Base-by-base conservation (phyloP, 257 asterid genomes). In the Perilla frutescens region DNA sequence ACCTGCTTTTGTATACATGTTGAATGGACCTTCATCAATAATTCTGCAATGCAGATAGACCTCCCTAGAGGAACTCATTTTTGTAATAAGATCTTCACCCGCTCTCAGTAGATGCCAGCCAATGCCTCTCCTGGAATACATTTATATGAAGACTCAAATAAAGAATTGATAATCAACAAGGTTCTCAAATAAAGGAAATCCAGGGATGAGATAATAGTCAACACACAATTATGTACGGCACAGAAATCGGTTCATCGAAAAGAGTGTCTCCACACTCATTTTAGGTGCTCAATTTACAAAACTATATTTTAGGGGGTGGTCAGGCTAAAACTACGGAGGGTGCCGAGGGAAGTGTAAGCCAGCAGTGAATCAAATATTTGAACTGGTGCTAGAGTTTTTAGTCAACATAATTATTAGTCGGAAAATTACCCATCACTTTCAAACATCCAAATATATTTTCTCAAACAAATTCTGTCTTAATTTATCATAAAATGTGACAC, bases 51-150 rank as follows among this genome's bases (percentile, higher is more conserved):
- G 99, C 81, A 92, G 90, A 83, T 87, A 87, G 66, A 84, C 96
- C 70, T 87, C 96, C 75, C 81, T 80, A 26, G 94, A 74, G 45
- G 94, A 70, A 80, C 90, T 88, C 96, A 95, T 87, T 80, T 80
- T 81, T 31, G 89, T 79, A 66, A 92, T 84, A 60, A 95, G 90
- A 34, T 90, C 96, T 86, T 92, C 98, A 2, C 96, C 83, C 2
- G 97, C 97, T 82, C 83, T 89, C 79, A 95, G 81, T 51, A 95
- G 85, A 74, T 95, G 97, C 96, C 94, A 95, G 40, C 98, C 96
- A 53, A 92, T 87, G 70, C 98, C 97, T 85, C 92, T 89, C 92
- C 98, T 95, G 86, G n/a, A 67, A 81, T 56, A 62, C 49, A 68
- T 49, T 13, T 41, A 63, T 47, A 55, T 10, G 43, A 68, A 70